phyloP scores from a whole-genome alignment of 2,329 filamentous ascomycete species.

The Neurospora sp. region DNA sequence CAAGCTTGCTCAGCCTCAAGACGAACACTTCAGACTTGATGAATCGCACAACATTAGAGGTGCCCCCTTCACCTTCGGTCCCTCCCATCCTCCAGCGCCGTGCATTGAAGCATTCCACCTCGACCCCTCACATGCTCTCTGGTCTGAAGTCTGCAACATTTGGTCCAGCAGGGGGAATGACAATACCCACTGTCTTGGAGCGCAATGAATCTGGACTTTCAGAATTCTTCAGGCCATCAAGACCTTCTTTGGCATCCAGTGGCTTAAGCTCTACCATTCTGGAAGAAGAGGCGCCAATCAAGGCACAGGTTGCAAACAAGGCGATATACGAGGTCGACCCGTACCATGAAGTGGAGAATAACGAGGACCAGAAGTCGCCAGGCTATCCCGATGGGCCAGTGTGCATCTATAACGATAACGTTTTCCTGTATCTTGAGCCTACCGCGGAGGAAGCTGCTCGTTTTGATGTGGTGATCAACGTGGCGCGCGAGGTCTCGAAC shows the following conservation, averaged over 20 bases:
- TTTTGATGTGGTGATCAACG: constrained; percentile 79
- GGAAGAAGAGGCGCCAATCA: constrained; percentile 49
- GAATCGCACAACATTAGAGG: constrained; percentile 38
- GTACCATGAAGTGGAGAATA: constrained; percentile 57
- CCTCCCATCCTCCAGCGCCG: constrained; percentile 51
- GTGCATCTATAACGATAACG: constrained; percentile 67
- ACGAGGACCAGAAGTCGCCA: constrained; percentile 70
- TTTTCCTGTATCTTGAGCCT: constrained; percentile 73
- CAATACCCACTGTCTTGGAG: constrained; percentile 49
- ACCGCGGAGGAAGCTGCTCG: constrained; percentile 64
- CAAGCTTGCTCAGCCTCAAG: constrained; percentile 68
- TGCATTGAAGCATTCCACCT: constrained; percentile 56
- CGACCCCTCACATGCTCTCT: constrained; percentile 56
- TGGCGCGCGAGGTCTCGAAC: constrained; percentile 71
- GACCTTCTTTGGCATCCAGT: constrained; percentile 30
- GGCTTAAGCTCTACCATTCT: constrained; percentile 32
- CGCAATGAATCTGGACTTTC: constrained; percentile 52
- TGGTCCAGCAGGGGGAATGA: constrained; percentile 53
- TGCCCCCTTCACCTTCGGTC: constrained; percentile 45
- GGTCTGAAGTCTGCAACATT: constrained; percentile 49
- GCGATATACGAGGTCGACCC: constrained; percentile 49
- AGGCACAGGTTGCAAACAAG: constrained; percentile 51
- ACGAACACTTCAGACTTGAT: constrained; percentile 53
- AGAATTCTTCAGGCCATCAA: constrained; percentile 40
- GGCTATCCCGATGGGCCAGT: constrained; percentile 76